Evolutionary conservation across 2,329 filamentous ascomycete genomes (phyloP).

Genomic region (Westerdykella sp.): DNA sequence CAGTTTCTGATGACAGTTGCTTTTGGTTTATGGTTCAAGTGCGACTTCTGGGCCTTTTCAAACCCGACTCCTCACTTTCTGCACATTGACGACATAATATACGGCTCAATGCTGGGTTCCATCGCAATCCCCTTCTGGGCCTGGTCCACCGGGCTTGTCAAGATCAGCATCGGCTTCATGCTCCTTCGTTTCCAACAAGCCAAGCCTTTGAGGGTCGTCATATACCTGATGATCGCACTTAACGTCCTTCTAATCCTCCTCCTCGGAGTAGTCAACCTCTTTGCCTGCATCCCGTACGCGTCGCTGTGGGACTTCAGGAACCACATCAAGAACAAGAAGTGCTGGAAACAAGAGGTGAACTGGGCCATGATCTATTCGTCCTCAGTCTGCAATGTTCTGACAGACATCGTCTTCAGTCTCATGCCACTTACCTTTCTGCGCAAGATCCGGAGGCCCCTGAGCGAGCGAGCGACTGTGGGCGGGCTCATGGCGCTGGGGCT

Average conservation of each 20-base stretch:
- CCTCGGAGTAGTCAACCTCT: slow-evolving; percentile 5
- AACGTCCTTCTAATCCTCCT: slow-evolving; percentile 10
- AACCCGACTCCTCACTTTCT: background rate
- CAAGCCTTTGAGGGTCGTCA: slow-evolving; percentile 4
- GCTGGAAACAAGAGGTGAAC: slow-evolving; percentile 4
- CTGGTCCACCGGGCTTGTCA: slow-evolving; percentile 12
- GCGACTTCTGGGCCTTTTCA: slow-evolving; percentile 6
- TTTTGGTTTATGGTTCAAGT: slow-evolving; percentile 3
- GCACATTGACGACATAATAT: background rate
- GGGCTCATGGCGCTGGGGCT: slow-evolving; percentile 10
- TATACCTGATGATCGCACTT: slow-evolving; percentile 9
- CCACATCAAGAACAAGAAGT: slow-evolving; percentile 4
- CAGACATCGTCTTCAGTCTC: slow-evolving; percentile 11
- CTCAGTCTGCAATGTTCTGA: slow-evolving; percentile 3
- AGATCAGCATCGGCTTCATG: slow-evolving; percentile 14
- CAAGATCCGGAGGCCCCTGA: slow-evolving; percentile 9
- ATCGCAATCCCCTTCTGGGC: slow-evolving; percentile 12
- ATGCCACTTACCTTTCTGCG: slow-evolving; percentile 13
- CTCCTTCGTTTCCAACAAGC: slow-evolving; percentile 11
- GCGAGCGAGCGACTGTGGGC: slow-evolving; percentile 9
- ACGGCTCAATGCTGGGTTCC: slow-evolving; percentile 3
- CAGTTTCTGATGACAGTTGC: slow-evolving; percentile 8
- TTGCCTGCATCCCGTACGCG: slow-evolving; percentile 10
- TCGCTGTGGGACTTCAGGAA: slow-evolving; percentile 5
- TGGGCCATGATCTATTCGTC: slow-evolving; percentile 3